These are phyloP conservation scores for Pythium insidiosum DNA, from an alignment of 352 stramenopile genomes.

Conservation along the genomic window DNA sequence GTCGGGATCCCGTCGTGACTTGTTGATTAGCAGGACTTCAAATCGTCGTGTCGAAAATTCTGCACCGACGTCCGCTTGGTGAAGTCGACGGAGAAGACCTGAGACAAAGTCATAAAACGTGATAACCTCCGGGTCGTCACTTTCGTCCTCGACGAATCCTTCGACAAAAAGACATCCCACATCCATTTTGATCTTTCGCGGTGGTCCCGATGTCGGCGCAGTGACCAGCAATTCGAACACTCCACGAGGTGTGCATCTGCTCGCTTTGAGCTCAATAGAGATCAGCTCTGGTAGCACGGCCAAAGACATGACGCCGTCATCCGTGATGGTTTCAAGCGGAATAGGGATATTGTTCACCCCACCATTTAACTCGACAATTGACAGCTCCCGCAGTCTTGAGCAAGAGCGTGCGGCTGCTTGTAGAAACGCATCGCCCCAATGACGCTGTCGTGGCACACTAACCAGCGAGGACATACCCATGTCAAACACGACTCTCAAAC, in stretches of 20 bases:
- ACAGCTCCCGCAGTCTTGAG: no score
- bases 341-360: conserved; percentile 7
- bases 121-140: conserved; percentile 11
- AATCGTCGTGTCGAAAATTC: no score
- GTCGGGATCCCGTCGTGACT: conserved; percentile 8
- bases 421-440: no score
- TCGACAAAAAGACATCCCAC: conserved; percentile 10
- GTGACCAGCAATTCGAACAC: conserved; percentile 7
- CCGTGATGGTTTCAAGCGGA: conserved; percentile 10
- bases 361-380: conserved; percentile 1
- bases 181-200: conserved; percentile 7
- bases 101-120: conserved; percentile 14
- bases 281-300: conserved; percentile 2
- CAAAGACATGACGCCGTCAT: conserved; percentile 4
- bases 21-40: conserved; percentile 5
- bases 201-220: conserved; percentile 2
- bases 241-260: background rate
- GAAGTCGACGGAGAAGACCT: no score
- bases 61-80: no score
- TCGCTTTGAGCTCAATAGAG: conserved; percentile 8
- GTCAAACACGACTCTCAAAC: no score
- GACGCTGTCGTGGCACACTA: no score
- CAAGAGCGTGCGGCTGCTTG: no score
- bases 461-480: no score
- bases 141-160: conserved; percentile 8